phyloP scores from a whole-genome alignment of 805 yeast genomes.

The Candida cerambycidarum region DNA sequence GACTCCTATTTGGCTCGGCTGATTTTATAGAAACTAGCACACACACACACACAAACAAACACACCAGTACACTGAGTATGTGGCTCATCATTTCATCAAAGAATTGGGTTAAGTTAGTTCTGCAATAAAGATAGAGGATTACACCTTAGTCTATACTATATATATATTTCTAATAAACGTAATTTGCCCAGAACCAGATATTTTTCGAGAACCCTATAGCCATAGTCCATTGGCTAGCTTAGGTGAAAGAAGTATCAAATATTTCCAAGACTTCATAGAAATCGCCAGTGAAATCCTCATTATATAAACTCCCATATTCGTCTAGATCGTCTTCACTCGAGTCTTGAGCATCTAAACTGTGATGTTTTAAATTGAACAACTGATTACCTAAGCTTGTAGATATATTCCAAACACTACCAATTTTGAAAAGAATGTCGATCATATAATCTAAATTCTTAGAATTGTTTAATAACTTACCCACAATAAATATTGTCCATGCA shows the following conservation, averaged over 20 bases:
- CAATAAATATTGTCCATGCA: slow-evolving; percentile 6
- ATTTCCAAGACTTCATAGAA: neutral
- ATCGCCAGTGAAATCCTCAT: neutral
- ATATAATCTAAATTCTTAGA: neutral
- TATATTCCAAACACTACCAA: slow-evolving; percentile 3
- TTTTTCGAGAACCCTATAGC: too few relatives aligned
- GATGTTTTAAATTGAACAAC: neutral
- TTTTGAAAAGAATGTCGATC: slow-evolving; percentile 2
- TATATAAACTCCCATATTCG: neutral
- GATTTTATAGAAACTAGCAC: too few relatives aligned
- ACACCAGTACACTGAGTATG: too few relatives aligned
- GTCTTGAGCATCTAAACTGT: neutral
- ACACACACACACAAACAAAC: too few relatives aligned
- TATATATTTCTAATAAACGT: too few relatives aligned
- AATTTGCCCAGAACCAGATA: too few relatives aligned
- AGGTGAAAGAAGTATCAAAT: neutral
- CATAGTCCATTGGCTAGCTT: neutral
- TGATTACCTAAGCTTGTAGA: neutral
- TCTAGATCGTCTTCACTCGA: neutral
- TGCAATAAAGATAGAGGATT: too few relatives aligned
- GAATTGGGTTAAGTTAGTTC: too few relatives aligned
- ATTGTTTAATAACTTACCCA: neutral
- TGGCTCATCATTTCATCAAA: too few relatives aligned
- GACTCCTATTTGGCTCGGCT: too few relatives aligned
- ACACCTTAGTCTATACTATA: too few relatives aligned